phyloP scores from a whole-genome alignment of 352 stramenopile species.

The Phytophthora meadii region DNA sequence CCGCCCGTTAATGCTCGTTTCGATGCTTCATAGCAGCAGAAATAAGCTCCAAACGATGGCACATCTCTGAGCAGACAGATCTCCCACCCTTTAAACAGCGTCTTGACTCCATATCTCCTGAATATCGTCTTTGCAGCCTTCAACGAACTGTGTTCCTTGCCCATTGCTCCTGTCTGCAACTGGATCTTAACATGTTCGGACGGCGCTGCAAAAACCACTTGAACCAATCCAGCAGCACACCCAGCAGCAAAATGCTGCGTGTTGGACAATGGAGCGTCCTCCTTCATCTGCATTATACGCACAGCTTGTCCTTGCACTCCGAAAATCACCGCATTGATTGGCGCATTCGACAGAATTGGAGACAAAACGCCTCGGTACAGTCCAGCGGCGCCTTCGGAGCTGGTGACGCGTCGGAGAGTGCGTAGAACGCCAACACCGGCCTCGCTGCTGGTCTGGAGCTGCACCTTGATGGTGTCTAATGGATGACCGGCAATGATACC shows the following conservation, averaged over 20 bases:
- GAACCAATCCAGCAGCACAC: slow-evolving; percentile 58
- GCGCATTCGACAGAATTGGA: slow-evolving; percentile 82
- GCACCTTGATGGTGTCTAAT: slow-evolving; percentile 87
- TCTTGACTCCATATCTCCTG: slow-evolving; percentile 43
- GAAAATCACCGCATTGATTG: slow-evolving; percentile 87
- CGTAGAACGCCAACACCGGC: slow-evolving; percentile 41
- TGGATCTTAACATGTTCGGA: slow-evolving; percentile 87
- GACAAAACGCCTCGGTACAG: slow-evolving; percentile 79
- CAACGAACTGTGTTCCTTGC: slow-evolving; percentile 57
- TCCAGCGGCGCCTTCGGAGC: slow-evolving; percentile 54
- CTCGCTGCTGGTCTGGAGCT: slow-evolving; percentile 64
- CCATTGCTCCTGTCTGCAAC: slow-evolving; percentile 65
- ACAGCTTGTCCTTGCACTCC: slow-evolving; percentile 68
- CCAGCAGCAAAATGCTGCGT: slow-evolving; percentile 66
- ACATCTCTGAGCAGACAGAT: slow-evolving; percentile 68
- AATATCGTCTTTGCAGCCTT: slow-evolving; percentile 50
- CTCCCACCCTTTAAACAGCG: slow-evolving; percentile 74
- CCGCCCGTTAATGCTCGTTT: slow-evolving; percentile 59
- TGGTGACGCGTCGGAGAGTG: slow-evolving; percentile 58
- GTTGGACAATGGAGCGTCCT: slow-evolving; percentile 43
- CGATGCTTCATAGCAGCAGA: slow-evolving; percentile 76
- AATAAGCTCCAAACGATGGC: slow-evolving; percentile 80
- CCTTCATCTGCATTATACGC: slow-evolving; percentile 38
- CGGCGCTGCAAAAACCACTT: slow-evolving; percentile 69
- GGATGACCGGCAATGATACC: slow-evolving; percentile 80